Evolutionary conservation across 2,329 filamentous ascomycete genomes (phyloP), one percentile per base, ranked within the genome.

Genomic region (Colletotrichum costaricense): DNA sequence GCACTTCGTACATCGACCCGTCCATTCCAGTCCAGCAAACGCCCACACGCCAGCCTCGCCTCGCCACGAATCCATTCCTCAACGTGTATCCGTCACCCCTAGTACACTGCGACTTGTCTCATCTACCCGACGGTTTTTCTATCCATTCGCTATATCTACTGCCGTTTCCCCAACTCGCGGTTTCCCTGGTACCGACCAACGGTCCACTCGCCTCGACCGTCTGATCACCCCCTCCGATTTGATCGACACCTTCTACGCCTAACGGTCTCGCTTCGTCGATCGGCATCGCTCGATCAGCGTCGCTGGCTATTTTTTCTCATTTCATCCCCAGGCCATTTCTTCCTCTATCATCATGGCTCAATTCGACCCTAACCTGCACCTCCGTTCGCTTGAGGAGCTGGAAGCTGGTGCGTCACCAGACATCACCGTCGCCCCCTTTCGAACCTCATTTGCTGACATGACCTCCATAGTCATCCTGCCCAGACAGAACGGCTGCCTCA

Each of bases 401-500:
- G 35, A 63, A 22, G 64, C 72, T 55, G 74, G 74, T 75, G 72
- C 63, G 74, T 55, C 9, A 9, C 33, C 12, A 12, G 8, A 49
- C 12, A 58, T 49, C 5, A 33, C 33, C 22, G 14, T 16, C 11
- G n/a, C 62, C 57, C 2, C 16, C n/a, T 19, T 19, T 35, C 19
- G 7, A 6, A 5, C 28, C 8, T 26, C 8, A 12, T 22, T 67
- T 63, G 38, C 63, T 74, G 62, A 72, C 64, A 72, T 16, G 11
- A 26, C 9, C 2, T 9, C 33, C 24, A 11, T 30, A 75, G 73
- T 73, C 28, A 80, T 88, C 56, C 76, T 83, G 19, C 82, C 80
- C 49, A 82, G 87, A 78, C 81, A 84, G 65, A 80, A 81, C 49
- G 80, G 79, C 8, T 90, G 88, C 75, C 81, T 88, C 11, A 76